Percentiles rank a stretch among this genome's conserved stretches.
Evolutionary conservation across 257 asterid species (phyloP).

Genomic region (Nicotiana undulata): DNA sequence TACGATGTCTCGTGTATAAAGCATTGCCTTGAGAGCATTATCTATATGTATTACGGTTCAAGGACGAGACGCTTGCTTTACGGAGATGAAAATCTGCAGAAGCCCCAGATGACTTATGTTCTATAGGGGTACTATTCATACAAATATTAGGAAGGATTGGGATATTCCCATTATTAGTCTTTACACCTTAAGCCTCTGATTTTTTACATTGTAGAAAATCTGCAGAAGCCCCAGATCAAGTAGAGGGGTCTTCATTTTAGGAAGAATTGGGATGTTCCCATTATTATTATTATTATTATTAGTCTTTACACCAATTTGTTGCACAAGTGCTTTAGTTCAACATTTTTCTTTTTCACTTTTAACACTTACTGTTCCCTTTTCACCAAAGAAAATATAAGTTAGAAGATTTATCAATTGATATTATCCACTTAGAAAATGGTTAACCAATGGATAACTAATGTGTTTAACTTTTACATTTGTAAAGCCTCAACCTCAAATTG

Average conservation of each 20-base stretch:
- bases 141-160: background rate
- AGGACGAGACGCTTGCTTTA: conserved; percentile 28
- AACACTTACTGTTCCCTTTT: no score
- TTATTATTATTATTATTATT: background rate
- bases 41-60: conserved; percentile 30
- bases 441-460: no score
- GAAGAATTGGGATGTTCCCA: background rate
- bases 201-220: background rate
- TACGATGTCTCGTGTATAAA: conserved; percentile 27
- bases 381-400: no score
- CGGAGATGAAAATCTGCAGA: conserved; percentile 26
- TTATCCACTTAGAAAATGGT: no score
- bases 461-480: no score
- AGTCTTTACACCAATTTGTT: background rate
- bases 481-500: no score
- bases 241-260: background rate
- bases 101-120: conserved; percentile 20
- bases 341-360: background rate
- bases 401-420: no score
- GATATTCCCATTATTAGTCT: background rate
- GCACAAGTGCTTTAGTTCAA: background rate
- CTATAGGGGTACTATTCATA: background rate
- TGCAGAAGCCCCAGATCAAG: conserved; percentile 23
- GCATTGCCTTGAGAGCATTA: conserved; percentile 31
- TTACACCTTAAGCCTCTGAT: background rate